phyloP scores from a whole-genome alignment of 805 yeast genomes.

The Saccharomycopsis schoenii region DNA sequence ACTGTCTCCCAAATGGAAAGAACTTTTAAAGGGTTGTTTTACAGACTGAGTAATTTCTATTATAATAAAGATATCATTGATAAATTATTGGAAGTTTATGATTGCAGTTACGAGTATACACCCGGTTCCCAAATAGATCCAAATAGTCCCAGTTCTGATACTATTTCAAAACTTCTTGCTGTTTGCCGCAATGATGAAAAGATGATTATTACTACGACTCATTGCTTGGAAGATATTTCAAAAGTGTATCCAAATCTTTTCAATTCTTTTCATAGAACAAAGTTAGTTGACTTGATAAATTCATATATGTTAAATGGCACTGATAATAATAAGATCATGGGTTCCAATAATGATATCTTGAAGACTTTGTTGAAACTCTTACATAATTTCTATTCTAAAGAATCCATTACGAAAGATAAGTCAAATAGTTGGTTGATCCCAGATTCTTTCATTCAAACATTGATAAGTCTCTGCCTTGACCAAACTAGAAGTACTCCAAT shows the following conservation, averaged over 20 bases:
- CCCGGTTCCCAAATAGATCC: not conserved
- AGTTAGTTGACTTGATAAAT: not conserved
- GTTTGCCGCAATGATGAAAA: not conserved
- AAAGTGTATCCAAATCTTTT: not conserved
- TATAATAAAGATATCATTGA: slow-evolving; percentile 56
- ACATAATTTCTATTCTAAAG: not conserved
- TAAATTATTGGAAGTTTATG: not conserved
- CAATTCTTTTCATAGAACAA: not conserved
- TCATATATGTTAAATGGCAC: not conserved
- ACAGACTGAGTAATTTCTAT: slow-evolving; percentile 25
- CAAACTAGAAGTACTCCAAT: slow-evolving; percentile 37
- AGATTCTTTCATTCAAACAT: not conserved
- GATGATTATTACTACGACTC: not conserved
- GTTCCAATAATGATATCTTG: slow-evolving; percentile 29
- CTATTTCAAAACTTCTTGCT: not conserved
- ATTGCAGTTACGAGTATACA: not conserved
- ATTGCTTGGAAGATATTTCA: not conserved
- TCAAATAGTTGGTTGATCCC: not conserved
- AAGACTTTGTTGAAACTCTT: slow-evolving; percentile 31
- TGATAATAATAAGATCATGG: not conserved
- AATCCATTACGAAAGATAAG: not conserved
- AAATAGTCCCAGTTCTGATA: not conserved
- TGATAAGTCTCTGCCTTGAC: not conserved
- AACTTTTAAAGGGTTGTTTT: not conserved
- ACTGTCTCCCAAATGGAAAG: not conserved